Evolutionary conservation across 164 flowering plant species (phyloP), one percentile per base, ranked within the genome.

Genomic region (Echeveria elegans): DNA sequence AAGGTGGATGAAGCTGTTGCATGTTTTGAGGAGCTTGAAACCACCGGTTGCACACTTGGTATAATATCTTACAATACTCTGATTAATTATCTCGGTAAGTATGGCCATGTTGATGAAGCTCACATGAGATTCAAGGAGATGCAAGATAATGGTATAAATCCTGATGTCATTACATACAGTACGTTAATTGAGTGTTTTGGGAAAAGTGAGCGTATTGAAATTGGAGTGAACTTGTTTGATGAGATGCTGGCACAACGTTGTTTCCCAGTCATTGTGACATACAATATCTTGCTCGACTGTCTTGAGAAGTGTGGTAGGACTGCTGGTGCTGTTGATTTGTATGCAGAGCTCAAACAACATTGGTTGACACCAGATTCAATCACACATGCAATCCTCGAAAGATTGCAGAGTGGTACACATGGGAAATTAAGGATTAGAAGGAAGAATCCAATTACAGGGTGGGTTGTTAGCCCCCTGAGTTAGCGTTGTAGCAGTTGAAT

Each of bases 171-270:
- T 29, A 94, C 97, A 2, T 94, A 86, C 71, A 88, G 95, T 76
- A 94, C 97, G 1, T 85, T 94, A 2, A 94, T 94, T 16, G 98
- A 90, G 76, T 93, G 98, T 76, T 90, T 93, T 78, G 98, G 95
- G 12, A 93, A 93, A 80, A 79, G 85, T 0, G 85, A 79, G 70
- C 83, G 75, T 70, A 89, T 93, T 24, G 97, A 89, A 66, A 90
- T 85, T 92, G 96, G 96, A 41, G 78, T 80, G 66, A 77, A 81
- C 30, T 72, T 94, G 81, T 91, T 89, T 71, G 86, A 91, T 72
- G 87, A 88, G 69, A 94, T 91, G 98, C 77, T 84, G 64, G 79
- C 79, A 12, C 75, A 82, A 50, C 91, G 89, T 23, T 94, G 97
- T 70, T 78, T 45, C 65, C 98, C 96, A 29, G 91, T 89, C 74